Base-by-base conservation (phyloP, 768 basidiomycete genomes). In the Strobilomyces confusus region DNA sequence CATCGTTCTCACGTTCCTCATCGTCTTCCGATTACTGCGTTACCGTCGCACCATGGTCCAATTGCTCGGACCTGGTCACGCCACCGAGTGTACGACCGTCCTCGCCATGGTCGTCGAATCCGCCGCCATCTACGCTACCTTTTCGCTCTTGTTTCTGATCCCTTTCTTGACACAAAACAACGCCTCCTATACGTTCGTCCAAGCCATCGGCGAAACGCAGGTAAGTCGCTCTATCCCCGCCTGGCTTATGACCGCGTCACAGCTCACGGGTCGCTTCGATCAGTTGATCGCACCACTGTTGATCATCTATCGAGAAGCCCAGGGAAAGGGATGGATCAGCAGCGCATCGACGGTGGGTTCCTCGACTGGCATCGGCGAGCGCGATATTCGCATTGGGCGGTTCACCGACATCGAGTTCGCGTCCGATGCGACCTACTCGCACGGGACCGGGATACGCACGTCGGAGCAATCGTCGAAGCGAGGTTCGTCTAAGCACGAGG, bases 271-370 rank as follows among this genome's bases (percentile, higher is more conserved):
- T n/a, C n/a, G n/a, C 9, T 20, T 1, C 1, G 12, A 47, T 49
- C 43, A 76, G 75, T 52, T 67, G 36, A 69, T 76, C 32, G 70
- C 73, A 2, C 73, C 73, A 1, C 52, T 72, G 2, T 56, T 76
- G 36, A 76, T 76, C 44, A 58, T 76, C 37, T 65, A 71, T 44
- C 67, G 75, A 49, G 72, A 76, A 48, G 68, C 69, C 0, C 58
- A 63, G 19, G 76, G 75, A 1, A 66, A 66, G 26, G 72, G 73
- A 1, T 74, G 72, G 71, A 57, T 68, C 4, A 68, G 66, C 20
- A 52, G 53, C 9, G 38, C 52, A 0, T 44, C 61, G 7, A 45
- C 61, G 1, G 46, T 52, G 5, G 33, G 17, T 1, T 51, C 58
- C 2, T 42, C 54, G 14, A 48, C 50, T 12, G 22, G 5, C 41